Evolutionary conservation across 2,329 filamentous ascomycete species (phyloP).

Genomic region (Fusarium pseudoanthophilum): DNA sequence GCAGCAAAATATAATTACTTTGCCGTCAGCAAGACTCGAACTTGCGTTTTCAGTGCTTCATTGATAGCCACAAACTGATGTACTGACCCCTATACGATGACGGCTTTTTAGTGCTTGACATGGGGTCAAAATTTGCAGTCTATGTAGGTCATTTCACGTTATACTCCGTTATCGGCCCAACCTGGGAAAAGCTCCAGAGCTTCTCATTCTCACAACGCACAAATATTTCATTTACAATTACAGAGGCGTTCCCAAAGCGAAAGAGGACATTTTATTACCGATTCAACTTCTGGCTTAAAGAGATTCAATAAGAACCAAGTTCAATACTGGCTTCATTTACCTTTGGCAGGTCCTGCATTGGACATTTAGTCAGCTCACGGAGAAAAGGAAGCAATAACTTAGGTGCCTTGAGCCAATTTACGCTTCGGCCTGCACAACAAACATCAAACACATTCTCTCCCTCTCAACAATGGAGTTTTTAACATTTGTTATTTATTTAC

Average conservation of each 20-base stretch:
- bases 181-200: neutral
- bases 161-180: conserved; percentile 9
- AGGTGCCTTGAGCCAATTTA: conserved; percentile 23
- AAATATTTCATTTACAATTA: neutral
- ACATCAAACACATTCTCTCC: neutral
- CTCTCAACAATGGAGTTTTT: neutral
- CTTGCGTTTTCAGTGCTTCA: conserved; percentile 39
- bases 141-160: neutral
- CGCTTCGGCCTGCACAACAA: conserved; percentile 8
- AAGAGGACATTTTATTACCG: no score
- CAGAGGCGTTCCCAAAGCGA: neutral
- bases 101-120: conserved; percentile 24
- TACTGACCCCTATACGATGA: conserved; percentile 44
- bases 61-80: conserved; percentile 38
- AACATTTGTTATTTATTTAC: conserved; percentile 19
- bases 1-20: conserved; percentile 9
- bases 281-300: rapidly evolving
- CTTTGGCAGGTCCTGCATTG: neutral
- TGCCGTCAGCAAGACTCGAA: conserved; percentile 42
- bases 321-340: neutral
- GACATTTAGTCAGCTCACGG: conserved; percentile 32
- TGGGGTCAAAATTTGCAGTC: neutral
- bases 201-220: neutral
- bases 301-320: rapidly evolving
- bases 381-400: conserved; percentile 24